Conservation (phyloP, 2,329 filamentous ascomycete species). For the Byssochlamys sp. region DNA sequence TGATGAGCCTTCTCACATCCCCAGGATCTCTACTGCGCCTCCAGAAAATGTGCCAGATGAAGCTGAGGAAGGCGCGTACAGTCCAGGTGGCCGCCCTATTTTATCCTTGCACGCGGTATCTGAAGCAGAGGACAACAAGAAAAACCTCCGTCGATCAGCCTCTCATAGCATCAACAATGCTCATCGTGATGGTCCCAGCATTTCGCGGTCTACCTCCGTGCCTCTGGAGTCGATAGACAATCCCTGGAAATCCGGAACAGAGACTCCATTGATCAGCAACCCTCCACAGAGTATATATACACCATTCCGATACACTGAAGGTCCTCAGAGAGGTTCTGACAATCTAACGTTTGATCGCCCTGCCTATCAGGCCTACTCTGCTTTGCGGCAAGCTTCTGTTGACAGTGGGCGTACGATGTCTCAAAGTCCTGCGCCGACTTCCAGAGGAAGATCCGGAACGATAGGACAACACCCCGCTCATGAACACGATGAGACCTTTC, state of each 20-base stretch:
- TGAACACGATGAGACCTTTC: conserved; percentile 36
- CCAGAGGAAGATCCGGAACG: conserved; percentile 10
- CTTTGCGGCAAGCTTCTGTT: conserved; percentile 35
- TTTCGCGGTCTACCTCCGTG: conserved; percentile 16
- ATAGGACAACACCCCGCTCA: conserved; percentile 12
- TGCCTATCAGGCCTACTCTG: conserved; percentile 40
- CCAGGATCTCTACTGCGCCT: background rate
- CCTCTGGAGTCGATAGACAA: conserved; percentile 15
- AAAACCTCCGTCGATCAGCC: conserved; percentile 16
- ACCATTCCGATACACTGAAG: conserved; percentile 37
- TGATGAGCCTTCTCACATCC: conserved; percentile 2
- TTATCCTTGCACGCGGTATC: conserved; percentile 16
- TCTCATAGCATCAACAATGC: conserved; percentile 14
- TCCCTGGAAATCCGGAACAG: conserved; percentile 10
- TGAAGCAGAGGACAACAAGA: conserved; percentile 2
- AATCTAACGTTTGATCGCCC: conserved; percentile 30
- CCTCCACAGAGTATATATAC: conserved; percentile 35
- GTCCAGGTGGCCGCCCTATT: conserved; percentile 45
- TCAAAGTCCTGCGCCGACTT: conserved; percentile 16
- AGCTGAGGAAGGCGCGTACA: conserved; percentile 35
- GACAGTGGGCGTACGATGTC: conserved; percentile 37
- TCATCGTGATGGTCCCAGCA: background rate
- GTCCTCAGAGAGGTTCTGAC: conserved; percentile 32
- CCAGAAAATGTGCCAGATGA: conserved; percentile 6
- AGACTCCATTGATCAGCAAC: conserved; percentile 25